Percentiles rank a stretch among this genome's conserved stretches.
These are phyloP conservation scores for Moesziomyces antarcticus DNA, from an alignment of 1,284 basidiomycete genomes.

Conservation along the genomic window DNA sequence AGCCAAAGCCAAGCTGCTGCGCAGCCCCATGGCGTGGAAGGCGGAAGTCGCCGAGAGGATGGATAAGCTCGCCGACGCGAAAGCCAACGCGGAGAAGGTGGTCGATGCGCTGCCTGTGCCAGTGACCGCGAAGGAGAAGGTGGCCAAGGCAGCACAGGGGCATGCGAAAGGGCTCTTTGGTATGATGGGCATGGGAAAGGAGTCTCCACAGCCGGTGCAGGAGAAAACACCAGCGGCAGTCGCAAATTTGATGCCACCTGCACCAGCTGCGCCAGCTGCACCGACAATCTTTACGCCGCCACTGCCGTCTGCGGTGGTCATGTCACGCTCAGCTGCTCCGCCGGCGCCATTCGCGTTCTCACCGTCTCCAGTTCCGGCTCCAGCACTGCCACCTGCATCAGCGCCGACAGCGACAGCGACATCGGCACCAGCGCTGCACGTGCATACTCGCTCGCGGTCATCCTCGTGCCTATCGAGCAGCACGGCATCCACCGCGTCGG, in stretches of 20 bases:
- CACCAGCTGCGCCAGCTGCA: not conserved
- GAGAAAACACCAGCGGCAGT: not conserved
- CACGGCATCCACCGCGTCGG: not conserved
- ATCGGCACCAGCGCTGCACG: not conserved
- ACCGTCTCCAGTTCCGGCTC: not conserved
- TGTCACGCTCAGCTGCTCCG: not conserved
- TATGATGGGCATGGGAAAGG: conserved; percentile 1
- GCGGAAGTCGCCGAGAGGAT: conserved; percentile 28
- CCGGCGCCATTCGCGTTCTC: not conserved
- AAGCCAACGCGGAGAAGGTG: conserved; percentile 28
- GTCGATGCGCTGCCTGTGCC: conserved; percentile 15
- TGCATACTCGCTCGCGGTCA: no score
- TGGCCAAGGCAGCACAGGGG: not conserved
- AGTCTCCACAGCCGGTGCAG: conserved; percentile 1
- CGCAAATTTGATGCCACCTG: not conserved
- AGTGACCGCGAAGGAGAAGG: not conserved
- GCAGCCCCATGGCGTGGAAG: conserved; percentile 34
- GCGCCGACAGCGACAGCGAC: no score
- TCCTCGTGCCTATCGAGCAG: conserved; percentile 1
- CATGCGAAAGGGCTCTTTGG: not conserved
- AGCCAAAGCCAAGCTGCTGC: conserved; percentile 30
- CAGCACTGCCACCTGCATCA: not conserved
- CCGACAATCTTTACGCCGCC: conserved; percentile 19
- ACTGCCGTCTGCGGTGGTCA: conserved; percentile 21
- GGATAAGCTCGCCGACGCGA: conserved; percentile 34